These are phyloP conservation scores for Purpureocillium lavendulum DNA, from an alignment of 2,329 filamentous ascomycete species.

Conservation along the genomic window DNA sequence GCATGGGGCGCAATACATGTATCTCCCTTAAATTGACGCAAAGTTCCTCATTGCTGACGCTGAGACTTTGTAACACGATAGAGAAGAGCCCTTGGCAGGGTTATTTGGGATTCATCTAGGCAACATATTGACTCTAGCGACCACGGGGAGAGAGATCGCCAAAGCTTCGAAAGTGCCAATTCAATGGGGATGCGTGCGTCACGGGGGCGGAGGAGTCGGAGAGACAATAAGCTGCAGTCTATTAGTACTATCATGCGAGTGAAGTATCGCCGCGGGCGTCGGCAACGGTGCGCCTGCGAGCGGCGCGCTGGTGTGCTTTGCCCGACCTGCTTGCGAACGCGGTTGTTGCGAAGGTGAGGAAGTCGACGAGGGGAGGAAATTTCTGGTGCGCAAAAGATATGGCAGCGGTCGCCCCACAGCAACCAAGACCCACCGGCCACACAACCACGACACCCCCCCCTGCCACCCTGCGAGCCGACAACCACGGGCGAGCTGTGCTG, in stretches of 20 bases:
- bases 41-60: conserved; percentile 67
- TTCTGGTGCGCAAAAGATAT: neutral
- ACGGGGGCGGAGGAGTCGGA: conserved; percentile 3
- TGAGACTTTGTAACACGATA: conserved; percentile 87
- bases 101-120: conserved; percentile 69
- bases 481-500: no score
- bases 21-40: conserved; percentile 80
- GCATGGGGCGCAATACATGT: conserved; percentile 34
- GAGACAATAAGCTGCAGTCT: conserved; percentile 4
- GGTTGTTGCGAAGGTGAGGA: neutral
- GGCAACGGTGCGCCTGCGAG: no score
- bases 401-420: no score
- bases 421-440: no score
- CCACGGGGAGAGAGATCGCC: conserved; percentile 56
- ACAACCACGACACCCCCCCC: no score
- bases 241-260: conserved; percentile 11
- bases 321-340: no score
- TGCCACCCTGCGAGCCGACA: no score
- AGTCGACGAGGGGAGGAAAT: neutral
- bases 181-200: conserved; percentile 4
- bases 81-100: conserved; percentile 85
- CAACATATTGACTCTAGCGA: conserved; percentile 81
- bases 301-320: no score
- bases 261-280: neutral
- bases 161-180: conserved; percentile 91